Conservation (phyloP, 169 alveolate genomes). For the Plasmodium gonderi region DNA sequence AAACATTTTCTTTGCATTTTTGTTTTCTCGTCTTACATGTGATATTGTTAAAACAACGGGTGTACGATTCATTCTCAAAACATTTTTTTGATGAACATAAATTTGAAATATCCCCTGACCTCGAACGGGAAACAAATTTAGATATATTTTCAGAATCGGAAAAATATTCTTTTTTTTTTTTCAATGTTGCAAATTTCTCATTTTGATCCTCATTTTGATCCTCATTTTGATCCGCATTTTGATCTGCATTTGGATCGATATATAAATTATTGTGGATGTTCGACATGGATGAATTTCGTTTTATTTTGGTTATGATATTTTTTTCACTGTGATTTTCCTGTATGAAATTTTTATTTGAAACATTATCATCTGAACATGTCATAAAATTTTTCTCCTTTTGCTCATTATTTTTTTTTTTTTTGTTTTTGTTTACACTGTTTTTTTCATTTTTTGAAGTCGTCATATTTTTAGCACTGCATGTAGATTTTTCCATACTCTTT, state of each 20-base stretch:
- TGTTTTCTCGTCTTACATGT: background rate
- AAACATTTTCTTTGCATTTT: background rate
- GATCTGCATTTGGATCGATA: background rate
- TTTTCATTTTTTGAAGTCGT: background rate
- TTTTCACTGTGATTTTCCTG: background rate
- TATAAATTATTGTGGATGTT: background rate
- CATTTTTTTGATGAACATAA: background rate
- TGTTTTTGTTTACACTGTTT: background rate
- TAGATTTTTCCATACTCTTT: background rate
- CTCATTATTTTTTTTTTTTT: background rate
- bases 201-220: too few relatives aligned
- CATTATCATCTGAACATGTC: background rate
- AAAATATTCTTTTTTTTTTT: background rate
- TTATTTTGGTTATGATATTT: background rate
- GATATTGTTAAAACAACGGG: background rate
- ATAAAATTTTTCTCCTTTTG: background rate
- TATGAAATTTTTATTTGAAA: background rate
- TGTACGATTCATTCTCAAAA: background rate
- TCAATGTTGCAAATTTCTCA: background rate
- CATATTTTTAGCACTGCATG: background rate
- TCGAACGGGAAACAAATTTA: background rate
- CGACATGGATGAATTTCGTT: conserved; percentile 1
- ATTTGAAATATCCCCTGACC: background rate
- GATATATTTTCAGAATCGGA: conserved; percentile 16
- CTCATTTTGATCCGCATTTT: too few relatives aligned